Base-by-base conservation (phyloP, 192 early-diverging fungal species). In the Physocladia obscura region DNA sequence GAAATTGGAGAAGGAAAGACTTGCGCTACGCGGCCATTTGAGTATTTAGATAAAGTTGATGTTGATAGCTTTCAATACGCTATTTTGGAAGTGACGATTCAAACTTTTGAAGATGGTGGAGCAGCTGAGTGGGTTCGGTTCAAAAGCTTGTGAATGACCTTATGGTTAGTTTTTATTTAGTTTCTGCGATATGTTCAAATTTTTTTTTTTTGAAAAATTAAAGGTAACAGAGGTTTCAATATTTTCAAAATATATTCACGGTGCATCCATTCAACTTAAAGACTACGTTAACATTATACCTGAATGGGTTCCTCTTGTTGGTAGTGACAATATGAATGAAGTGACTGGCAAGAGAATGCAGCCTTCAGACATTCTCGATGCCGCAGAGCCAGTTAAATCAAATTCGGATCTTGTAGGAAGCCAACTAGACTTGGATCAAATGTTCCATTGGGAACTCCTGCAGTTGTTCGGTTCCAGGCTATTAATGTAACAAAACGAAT, bases 161-260 rank as follows among this genome's bases (percentile, higher is more conserved):
- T 73, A 77, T 98, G 71, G 87, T 84, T 6, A 21, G 73, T 78
- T n/a, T n/a, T n/a, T n/a, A n/a, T n/a, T n/a, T n/a, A n/a, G n/a
- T n/a, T n/a, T n/a, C n/a, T n/a, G n/a, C n/a, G n/a, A n/a, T n/a
- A n/a, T n/a, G n/a, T n/a, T n/a, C n/a, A n/a, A n/a, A n/a, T n/a
- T n/a, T n/a, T n/a, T n/a, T n/a, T n/a, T n/a, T n/a, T n/a, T n/a
- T n/a, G n/a, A n/a, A n/a, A n/a, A n/a, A n/a, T n/a, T n/a, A 54
- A 32, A 77, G 76, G 67, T 97, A 56, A 91, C 94, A 74, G 91
- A 91, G 38, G 94, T 97, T 38, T 94, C 94, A 50, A 98, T 95
- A 73, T 99, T 99, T 82, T 94, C 92, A 60, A 99, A 99, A 77
- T 99, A 96, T 78, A 91, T 94, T 67, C 95, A 99, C 76, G 97